These are phyloP conservation scores for Lactuca sativa DNA, from an alignment of 129 eudicot species.

Conservation along the genomic window DNA sequence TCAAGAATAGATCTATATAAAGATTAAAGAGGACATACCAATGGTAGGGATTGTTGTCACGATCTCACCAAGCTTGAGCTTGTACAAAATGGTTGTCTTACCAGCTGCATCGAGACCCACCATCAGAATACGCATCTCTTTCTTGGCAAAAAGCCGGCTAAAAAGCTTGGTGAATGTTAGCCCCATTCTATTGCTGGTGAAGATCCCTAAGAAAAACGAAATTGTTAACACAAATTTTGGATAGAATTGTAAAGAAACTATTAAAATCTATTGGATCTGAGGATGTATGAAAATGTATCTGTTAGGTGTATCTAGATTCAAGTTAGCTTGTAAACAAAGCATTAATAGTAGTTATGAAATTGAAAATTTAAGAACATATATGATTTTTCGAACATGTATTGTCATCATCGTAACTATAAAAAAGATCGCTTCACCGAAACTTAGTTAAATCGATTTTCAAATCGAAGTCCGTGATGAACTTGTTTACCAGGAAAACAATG, in stretches of 20 bases:
- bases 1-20: not conserved
- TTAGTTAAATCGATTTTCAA: conserved; percentile 6
- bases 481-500: conserved; percentile 7
- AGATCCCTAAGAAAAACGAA: conserved; percentile 36
- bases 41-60: conserved; percentile 67
- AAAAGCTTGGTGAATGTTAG: conserved; percentile 87
- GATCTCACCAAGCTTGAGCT: conserved; percentile 71
- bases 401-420: not conserved
- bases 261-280: conserved; percentile 20
- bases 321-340: not conserved
- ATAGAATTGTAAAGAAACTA: conserved; percentile 5
- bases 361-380: conserved; percentile 3
- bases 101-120: conserved; percentile 81
- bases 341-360: not conserved
- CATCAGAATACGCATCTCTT: conserved; percentile 67
- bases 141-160: conserved; percentile 68
- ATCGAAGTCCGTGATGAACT: conserved; percentile 4
- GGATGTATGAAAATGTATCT: not conserved
- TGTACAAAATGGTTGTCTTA: conserved; percentile 71
- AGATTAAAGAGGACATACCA: conserved; percentile 40
- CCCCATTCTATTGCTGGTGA: conserved; percentile 67
- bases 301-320: not conserved
- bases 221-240: not conserved
- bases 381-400: not conserved
- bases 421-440: not conserved